Base-by-base conservation (phyloP, 2,329 filamentous ascomycete species). In the Colletotrichum tanaceti region DNA sequence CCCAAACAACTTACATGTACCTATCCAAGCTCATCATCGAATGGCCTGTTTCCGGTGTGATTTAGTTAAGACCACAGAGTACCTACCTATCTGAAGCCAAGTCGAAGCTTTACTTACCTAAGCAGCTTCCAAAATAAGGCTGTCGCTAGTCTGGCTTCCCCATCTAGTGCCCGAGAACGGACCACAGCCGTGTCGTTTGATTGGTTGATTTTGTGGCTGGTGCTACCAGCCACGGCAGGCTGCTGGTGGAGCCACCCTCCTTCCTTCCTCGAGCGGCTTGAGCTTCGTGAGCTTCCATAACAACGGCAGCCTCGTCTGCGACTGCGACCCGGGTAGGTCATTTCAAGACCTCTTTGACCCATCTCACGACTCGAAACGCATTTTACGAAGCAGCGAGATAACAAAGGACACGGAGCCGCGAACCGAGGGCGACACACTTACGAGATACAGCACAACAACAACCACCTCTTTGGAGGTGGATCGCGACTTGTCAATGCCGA, bases 401-500 rank as follows among this genome's bases (percentile, higher is more conserved):
- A 24, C 35, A 22, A 57, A 46, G 57, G 57, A 22, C 2, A 38
- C 35, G 5, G 14, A 41, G 39, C 14, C 43, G 32, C 43, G 47
- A 22, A 44, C 38, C 24, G 38, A 20, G 55, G 32, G 44, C 63
- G 44, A 49, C 38, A 63, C 44, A 44, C 62, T 13, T 24, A 58
- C 50, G 57, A 32, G 50, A 7, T 22, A 35, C 28, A 32, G 39
- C n/a, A 44, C 50, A 68, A 47, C 35, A 46, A 53, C 50, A 68
- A 69, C 66, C 66, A 69, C 66, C 66, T 69, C 58, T 44, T 24
- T 18, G 28, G 52, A 66, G 66, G 66, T 69, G 66, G 63, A 47
- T 63, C 20, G 43, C 57, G 39, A 60, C 44, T 49, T 58, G 67
- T 70, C 67, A 70, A 70, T 70, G 64, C 63, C 67, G 63, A 68